Base-by-base conservation (phyloP, 352 stramenopile species). In the Phytophthora ramorum region DNA sequence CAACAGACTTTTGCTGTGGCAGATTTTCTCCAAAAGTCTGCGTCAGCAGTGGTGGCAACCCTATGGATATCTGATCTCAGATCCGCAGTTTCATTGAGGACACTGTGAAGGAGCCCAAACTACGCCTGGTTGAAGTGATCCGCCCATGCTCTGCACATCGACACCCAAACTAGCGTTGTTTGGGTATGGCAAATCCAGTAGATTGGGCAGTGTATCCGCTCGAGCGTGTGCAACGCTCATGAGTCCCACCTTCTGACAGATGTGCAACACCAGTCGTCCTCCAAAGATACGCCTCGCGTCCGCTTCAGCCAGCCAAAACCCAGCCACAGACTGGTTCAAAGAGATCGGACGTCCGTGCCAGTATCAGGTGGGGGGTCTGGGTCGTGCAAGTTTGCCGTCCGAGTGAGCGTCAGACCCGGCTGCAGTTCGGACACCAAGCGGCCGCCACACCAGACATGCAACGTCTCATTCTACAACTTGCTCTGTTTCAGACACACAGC, bases 391-490 rank as follows among this genome's bases (percentile, higher is more conserved):
- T 34, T 38, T 49, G 12, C 51, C 26, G 51, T 49, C 34, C 49
- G 35, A 38, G 6, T 14, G 3, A 28, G 10, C 32, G 8, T 37
- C 32, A 37, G 10, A 37, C 32, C 10, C 7, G 32, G 10, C 32
- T 37, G 7, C 7, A 16, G 2, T 28, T 28, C 24, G 24, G 24
- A 28, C 24, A 28, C 24, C 24, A 28, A 28, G 24, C 24, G n/a
- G n/a, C n/a, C 7, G 17, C 35, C 24, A 50, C 4, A 9, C 20
- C 10, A 13, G 4, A 32, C 19, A n/a, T 1, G 26, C 26, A 30
- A 22, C 28, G n/a, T 6, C 12, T 57, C 63, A 71, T 57, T 71
- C 55, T 16, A 28, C 35, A 66, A 71, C 41, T 66, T 71, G 47
- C 48, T 58, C 48, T 50, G 53, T 45, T 56, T 34, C 44, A 43